A percentile compares a stretch with the other conserved stretches of the same genome.
These are phyloP conservation scores for Jatropha multifida DNA, from an alignment of 441 rosid species.

Conservation along the genomic window DNA sequence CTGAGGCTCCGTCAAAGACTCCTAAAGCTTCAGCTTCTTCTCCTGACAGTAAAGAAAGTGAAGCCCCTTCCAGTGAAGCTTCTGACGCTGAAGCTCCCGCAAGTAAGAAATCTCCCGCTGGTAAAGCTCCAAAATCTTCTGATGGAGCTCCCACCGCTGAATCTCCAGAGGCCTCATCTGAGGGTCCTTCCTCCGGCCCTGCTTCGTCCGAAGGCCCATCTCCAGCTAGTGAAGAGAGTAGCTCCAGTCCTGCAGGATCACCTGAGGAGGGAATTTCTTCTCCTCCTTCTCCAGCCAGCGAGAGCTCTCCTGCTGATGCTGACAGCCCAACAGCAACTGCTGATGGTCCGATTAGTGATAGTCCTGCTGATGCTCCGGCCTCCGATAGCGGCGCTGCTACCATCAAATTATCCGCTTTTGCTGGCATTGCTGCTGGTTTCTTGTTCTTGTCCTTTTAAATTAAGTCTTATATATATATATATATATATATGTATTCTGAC, in stretches of 20 bases:
- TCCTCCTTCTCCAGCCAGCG: conserved; percentile 25
- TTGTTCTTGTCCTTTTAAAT: conserved; percentile 38
- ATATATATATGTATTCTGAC: neutral
- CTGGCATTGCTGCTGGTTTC: conserved; percentile 27
- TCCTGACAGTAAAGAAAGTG: neutral
- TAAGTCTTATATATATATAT: neutral
- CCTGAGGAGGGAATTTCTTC: conserved; percentile 15
- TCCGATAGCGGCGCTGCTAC: conserved; percentile 23
- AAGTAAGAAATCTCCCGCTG: neutral
- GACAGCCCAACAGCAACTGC: neutral
- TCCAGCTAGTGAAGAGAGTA: conserved; percentile 4
- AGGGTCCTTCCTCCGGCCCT: conserved; percentile 10
- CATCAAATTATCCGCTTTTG: conserved; percentile 32
- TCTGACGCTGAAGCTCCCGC: no score
- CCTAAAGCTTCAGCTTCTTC: conserved; percentile 24
- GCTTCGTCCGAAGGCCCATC: conserved; percentile 12
- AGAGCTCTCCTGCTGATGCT: conserved; percentile 9
- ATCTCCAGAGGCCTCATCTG: neutral
- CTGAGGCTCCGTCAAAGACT: neutral
- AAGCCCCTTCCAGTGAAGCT: no score
- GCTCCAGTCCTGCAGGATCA: conserved; percentile 13
- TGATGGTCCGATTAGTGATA: conserved; percentile 15
- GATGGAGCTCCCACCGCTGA: conserved; percentile 8
- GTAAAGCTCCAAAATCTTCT: conserved; percentile 7
- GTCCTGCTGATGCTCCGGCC: conserved; percentile 28